Percentiles rank a stretch among this genome's conserved stretches.
phyloP scores from a whole-genome alignment of 495 filamentous ascomycete species.

The Podospora bellae-mahoneyi region DNA sequence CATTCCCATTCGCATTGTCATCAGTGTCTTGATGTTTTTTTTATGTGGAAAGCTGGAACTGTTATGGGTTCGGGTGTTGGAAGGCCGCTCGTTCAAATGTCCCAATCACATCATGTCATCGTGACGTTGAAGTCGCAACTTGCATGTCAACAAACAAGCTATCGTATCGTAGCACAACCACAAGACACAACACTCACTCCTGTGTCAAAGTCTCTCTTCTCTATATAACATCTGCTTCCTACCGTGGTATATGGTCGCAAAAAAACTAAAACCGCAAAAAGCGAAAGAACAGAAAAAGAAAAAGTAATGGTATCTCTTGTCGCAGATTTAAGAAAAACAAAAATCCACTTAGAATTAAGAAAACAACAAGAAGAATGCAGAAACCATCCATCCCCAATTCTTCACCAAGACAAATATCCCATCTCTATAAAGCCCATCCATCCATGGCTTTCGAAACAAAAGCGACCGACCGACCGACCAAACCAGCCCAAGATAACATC shows the following conservation, averaged over 20 bases:
- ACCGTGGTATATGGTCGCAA: slow-evolving; percentile 16
- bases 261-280: background rate
- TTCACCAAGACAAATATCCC: background rate
- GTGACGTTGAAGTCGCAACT: background rate
- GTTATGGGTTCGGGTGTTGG: background rate
- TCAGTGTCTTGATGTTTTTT: no score
- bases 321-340: background rate
- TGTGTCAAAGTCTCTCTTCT: background rate
- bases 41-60: no score
- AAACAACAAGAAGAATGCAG: background rate
- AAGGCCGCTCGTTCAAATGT: background rate
- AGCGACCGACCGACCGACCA: no score
- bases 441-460: no score
- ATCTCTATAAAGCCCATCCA: no score
- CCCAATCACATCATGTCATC: background rate
- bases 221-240: background rate
- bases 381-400: background rate
- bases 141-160: background rate
- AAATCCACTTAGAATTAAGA: background rate
- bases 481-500: no score
- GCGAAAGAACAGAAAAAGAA: background rate
- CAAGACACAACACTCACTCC: background rate
- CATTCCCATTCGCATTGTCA: background rate
- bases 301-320: background rate
- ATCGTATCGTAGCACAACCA: background rate